Evolutionary conservation across 345 rosid species (phyloP).

Genomic region (Eucalyptus tenuipes): DNA sequence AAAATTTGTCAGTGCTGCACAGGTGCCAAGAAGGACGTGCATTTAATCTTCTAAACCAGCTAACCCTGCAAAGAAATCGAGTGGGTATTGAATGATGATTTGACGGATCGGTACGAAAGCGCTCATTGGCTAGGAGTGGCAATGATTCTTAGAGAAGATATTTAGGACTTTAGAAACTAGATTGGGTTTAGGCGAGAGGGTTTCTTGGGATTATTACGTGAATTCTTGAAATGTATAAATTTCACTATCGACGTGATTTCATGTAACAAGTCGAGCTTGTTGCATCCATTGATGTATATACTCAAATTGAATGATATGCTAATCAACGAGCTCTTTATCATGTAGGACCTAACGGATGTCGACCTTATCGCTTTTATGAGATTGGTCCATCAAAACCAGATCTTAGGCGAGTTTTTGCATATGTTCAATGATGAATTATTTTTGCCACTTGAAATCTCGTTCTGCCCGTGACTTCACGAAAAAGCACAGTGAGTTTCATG

Average conservation of each 20-base stretch:
- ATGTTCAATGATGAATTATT: background rate
- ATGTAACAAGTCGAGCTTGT: background rate
- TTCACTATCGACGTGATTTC: background rate
- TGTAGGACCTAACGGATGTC: background rate
- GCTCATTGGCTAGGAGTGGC: background rate
- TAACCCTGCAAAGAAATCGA: background rate
- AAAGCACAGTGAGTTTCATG: background rate
- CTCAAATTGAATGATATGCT: background rate
- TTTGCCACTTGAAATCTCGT: background rate
- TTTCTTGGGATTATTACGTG: background rate
- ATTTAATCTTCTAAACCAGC: background rate
- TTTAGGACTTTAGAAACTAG: background rate
- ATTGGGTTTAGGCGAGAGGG: background rate
- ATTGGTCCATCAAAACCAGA: background rate
- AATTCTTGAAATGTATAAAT: background rate
- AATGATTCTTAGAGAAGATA: background rate
- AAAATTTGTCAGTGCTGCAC: background rate
- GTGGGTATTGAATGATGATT: background rate
- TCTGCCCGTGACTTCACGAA: background rate
- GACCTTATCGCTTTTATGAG: background rate
- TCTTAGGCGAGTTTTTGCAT: background rate
- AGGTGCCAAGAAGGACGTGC: background rate
- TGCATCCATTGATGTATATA: background rate
- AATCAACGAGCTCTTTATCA: background rate
- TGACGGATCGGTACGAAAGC: background rate